Evolutionary conservation across 225 moss, liverwort and hornwort species (phyloP).

Genomic region (Takakia lepidozioides): DNA sequence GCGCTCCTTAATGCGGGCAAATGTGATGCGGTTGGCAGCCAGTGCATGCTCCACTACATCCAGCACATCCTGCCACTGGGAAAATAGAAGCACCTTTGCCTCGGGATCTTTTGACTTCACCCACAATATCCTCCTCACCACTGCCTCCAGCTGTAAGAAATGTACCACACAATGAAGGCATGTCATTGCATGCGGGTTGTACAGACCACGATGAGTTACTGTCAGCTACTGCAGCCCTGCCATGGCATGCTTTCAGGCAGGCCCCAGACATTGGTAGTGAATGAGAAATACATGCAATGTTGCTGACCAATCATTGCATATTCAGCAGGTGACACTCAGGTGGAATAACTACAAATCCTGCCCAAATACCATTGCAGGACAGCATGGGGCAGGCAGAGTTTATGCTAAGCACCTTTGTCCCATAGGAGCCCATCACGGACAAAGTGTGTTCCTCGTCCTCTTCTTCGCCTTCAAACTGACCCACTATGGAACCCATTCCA

Average conservation of each 20-base stretch:
- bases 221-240: no score
- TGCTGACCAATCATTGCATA: no score
- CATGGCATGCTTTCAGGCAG: no score
- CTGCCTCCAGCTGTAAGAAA: slow-evolving; percentile 90
- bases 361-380: no score
- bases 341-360: no score
- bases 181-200: no score
- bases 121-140: slow-evolving; percentile 76
- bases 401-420: slow-evolving; percentile 85
- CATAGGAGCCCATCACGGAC: slow-evolving; percentile 80
- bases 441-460: slow-evolving; percentile 45
- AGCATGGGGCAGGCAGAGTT: no score
- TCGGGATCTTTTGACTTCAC: slow-evolving; percentile 65
- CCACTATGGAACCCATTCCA: slow-evolving; percentile 32
- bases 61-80: slow-evolving; percentile 89
- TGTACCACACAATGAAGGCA: no score
- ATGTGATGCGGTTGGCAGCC: slow-evolving; percentile 66
- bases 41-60: slow-evolving; percentile 94
- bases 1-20: slow-evolving; percentile 68
- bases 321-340: no score
- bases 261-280: no score
- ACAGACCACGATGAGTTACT: no score
- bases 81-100: slow-evolving; percentile 74
- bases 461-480: slow-evolving; percentile 45
- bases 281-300: no score